Evolutionary conservation across 305 asterid genomes (phyloP).

Genomic region (Rubia tinctorum): DNA sequence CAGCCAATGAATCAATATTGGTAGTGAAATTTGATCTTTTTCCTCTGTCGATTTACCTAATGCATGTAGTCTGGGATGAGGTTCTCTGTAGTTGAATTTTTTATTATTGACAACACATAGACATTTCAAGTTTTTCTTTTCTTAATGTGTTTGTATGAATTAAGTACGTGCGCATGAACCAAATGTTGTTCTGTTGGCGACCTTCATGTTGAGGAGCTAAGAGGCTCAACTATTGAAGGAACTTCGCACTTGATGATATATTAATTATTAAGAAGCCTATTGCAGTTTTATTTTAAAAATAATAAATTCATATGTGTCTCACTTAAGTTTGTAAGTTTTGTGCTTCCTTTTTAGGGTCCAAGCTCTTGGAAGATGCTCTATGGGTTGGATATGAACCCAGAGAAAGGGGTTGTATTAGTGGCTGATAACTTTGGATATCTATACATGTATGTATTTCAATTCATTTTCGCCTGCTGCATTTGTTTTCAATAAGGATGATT

Average conservation of each 20-base stretch:
- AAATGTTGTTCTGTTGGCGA: background rate
- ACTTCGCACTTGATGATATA: background rate
- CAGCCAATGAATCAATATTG: background rate
- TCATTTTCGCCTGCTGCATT: background rate
- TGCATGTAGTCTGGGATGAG: background rate
- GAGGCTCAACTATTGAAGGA: background rate
- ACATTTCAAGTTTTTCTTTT: background rate
- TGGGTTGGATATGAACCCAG: constrained; percentile 84
- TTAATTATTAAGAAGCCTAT: background rate
- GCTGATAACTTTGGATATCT: constrained; percentile 91
- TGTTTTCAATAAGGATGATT: background rate
- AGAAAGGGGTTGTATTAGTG: constrained; percentile 64
- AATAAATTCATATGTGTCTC: background rate
- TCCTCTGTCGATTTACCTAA: background rate
- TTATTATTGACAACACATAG: background rate
- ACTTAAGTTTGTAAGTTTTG: background rate
- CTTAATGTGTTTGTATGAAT: background rate
- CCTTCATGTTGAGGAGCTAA: background rate
- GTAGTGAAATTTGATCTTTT: background rate
- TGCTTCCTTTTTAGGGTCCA: constrained; percentile 59
- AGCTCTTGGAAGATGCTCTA: constrained; percentile 91
- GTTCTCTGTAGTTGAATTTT: background rate
- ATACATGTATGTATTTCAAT: constrained; percentile 53
- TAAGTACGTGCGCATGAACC: background rate
- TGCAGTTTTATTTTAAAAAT: background rate